Evolutionary conservation across 805 yeast species (phyloP), one percentile per base, ranked within the genome.

Genomic region (Candida stauntonica): DNA sequence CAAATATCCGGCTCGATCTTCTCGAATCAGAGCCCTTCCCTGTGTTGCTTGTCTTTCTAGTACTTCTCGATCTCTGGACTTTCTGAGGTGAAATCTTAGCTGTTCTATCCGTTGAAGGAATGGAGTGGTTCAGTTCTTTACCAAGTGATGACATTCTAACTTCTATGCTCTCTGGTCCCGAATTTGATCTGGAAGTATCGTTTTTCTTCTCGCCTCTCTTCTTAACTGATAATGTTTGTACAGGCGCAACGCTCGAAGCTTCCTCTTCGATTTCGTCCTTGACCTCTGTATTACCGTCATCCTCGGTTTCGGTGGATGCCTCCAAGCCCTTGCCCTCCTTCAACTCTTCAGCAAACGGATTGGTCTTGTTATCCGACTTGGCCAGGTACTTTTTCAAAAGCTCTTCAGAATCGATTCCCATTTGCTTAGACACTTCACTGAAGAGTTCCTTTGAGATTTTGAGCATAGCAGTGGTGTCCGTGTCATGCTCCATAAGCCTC

Each of bases 401-500:
- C 27, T 45, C 42, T 5, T 20, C 28, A 24, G 52, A 51, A 36
- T 52, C 53, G n/a, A 58, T 35, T 12, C 48, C 31, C 23, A 50
- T 69, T 38, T 60, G 48, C 31, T 61, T 60, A 11, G 61, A 66
- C 31, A 68, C 42, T 21, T 71, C 61, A 18, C 60, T 62, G 42
- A 79, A 62, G 16, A 70, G 61, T 7, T 65, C 67, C 33, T 71
- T 71, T 39, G 75, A 71, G 36, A 74, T 72, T 28, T 60, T 63
- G 33, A 78, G 54, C 3, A 76, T 51, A 3, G 56, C 45, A 38
- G 68, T 63, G 4, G 75, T 62, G 33, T 73, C 74, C 37, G 62
- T 64, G n/a, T 77, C 75, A 45, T 75, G 79, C 15, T 61, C 50
- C 37, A 65, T 68, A 3, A 79, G 62, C 3, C 67, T 66, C 17